Evolutionary conservation across 306 rosid genomes (phyloP).

Genomic region (Sechiopsis laciniata): DNA sequence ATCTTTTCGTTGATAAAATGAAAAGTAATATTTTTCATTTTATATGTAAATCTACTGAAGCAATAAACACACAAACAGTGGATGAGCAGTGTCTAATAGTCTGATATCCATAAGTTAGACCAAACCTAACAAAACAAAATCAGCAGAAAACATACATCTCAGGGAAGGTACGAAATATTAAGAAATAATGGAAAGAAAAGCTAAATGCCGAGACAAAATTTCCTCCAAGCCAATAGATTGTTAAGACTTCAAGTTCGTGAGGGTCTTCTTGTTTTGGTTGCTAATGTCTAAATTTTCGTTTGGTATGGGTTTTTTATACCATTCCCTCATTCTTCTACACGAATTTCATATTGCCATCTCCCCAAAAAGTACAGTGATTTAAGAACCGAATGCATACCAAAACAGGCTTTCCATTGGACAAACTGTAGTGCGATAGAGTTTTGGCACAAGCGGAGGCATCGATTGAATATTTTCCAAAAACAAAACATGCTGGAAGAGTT

Average conservation of each 20-base stretch:
- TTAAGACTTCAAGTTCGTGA: too few relatives aligned
- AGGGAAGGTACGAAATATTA: background rate
- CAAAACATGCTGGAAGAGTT: conserved; percentile 63
- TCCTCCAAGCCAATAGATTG: background rate
- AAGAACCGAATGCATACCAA: conserved; percentile 37
- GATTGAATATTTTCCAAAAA: conserved; percentile 70
- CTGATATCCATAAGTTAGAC: background rate
- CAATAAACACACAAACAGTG: background rate
- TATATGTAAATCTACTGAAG: background rate
- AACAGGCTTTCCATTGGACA: conserved; percentile 39
- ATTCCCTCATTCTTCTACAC: background rate
- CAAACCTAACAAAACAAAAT: background rate
- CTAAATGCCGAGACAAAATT: background rate
- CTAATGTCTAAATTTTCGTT: background rate
- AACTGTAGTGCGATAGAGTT: conserved; percentile 35
- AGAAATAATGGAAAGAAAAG: background rate
- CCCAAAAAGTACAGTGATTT: background rate
- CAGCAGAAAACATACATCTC: background rate
- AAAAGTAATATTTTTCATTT: too few relatives aligned
- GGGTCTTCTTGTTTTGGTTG: background rate
- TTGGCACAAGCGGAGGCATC: conserved; percentile 41
- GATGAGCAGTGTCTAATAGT: background rate
- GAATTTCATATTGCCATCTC: background rate
- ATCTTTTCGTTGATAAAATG: too few relatives aligned
- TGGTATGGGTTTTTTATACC: background rate